These are phyloP conservation scores for Endogone sp. DNA, from an alignment of 192 early-diverging fungal species.

Conservation along the genomic window DNA sequence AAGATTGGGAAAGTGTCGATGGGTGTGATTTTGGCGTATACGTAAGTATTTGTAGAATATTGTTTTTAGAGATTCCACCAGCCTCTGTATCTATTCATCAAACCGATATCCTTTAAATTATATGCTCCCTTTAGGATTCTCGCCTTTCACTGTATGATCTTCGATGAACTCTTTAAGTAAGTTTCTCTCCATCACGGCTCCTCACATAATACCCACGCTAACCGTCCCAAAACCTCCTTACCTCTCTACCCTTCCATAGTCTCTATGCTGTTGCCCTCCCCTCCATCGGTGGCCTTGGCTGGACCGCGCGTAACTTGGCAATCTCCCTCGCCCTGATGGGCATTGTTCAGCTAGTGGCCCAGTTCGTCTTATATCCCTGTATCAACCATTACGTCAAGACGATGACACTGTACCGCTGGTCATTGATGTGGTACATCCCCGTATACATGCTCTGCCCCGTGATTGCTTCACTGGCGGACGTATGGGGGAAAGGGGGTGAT, in stretches of 20 bases:
- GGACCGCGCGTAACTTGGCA: conserved; percentile 34
- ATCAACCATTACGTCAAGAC: conserved; percentile 24
- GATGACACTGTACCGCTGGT: conserved; percentile 25
- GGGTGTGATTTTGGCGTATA: conserved; percentile 16
- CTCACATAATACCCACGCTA: no score
- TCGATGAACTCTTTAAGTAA: conserved; percentile 44
- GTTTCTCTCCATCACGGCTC: background rate
- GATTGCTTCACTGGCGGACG: conserved; percentile 18
- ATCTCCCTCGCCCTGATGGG: conserved; percentile 40
- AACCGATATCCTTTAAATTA: background rate
- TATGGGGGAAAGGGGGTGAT: conserved; percentile 11
- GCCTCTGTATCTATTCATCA: background rate
- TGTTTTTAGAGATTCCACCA: background rate
- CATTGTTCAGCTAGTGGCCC: conserved; percentile 28
- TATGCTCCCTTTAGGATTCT: conserved; percentile 23
- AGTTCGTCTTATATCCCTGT: conserved; percentile 43
- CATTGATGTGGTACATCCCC: conserved; percentile 29
- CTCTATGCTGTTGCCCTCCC: conserved; percentile 35
- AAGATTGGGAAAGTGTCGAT: background rate
- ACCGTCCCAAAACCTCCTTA: conserved; percentile 8
- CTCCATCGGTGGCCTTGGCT: conserved; percentile 40
- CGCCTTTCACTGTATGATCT: conserved; percentile 42
- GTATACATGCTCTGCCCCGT: conserved; percentile 38
- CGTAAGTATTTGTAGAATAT: conserved; percentile 10
- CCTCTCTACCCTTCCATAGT: conserved; percentile 14